phyloP scores from a whole-genome alignment of 2,329 filamentous ascomycete genomes.

The Fusarium buharicum region DNA sequence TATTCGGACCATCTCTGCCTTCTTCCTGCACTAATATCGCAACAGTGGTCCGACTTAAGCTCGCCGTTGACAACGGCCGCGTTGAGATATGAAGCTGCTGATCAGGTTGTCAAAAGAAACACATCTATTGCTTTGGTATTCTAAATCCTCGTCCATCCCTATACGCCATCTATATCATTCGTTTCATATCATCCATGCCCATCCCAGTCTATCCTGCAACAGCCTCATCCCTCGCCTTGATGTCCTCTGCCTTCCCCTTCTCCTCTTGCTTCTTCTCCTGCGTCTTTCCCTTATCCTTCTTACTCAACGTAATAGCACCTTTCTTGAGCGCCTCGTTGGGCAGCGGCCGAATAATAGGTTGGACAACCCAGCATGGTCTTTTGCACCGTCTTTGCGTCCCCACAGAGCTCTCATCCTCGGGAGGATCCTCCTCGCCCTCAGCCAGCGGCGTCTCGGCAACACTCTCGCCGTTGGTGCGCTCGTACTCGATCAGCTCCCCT shows the following conservation, averaged over 20 bases:
- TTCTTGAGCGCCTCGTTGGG: conserved; percentile 88
- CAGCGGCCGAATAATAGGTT: conserved; percentile 85
- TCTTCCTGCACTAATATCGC: too few species aligned
- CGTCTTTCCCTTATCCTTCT: conserved; percentile 68
- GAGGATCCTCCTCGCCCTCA: conserved; percentile 50
- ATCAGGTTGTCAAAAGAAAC: not conserved
- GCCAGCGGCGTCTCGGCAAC: conserved; percentile 52
- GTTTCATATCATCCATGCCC: not conserved
- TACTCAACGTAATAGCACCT: conserved; percentile 78
- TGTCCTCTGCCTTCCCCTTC: conserved; percentile 39
- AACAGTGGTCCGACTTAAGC: too few species aligned
- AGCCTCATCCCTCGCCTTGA: conserved; percentile 41
- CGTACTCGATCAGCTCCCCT: conserved; percentile 75
- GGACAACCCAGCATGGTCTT: conserved; percentile 83
- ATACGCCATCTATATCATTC: conserved; percentile 34
- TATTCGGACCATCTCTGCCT: too few species aligned
- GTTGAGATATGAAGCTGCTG: not conserved
- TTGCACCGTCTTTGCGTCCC: conserved; percentile 78
- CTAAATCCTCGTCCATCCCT: not conserved
- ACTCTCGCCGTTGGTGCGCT: conserved; percentile 61
- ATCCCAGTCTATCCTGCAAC: conserved; percentile 40
- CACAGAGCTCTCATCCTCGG: conserved; percentile 67
- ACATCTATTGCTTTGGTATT: conserved; percentile 10
- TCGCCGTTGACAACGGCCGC: too few species aligned
- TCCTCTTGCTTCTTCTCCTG: conserved; percentile 41